Evolutionary conservation across 139 green algal genomes (phyloP).

Genomic region (Microglena sp.): DNA sequence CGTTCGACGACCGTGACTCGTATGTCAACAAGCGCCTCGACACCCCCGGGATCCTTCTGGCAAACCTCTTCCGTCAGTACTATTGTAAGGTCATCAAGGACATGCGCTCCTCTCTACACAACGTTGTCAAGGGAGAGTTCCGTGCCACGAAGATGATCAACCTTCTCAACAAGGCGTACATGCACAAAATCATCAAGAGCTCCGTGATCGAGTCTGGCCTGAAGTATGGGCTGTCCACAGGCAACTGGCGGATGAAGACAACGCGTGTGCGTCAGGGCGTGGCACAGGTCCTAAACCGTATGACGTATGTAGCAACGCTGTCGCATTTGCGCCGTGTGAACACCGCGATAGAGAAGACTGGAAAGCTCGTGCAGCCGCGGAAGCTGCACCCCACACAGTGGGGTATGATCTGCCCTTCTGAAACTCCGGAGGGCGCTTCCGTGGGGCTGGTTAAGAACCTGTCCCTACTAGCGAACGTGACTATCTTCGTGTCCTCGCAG

Average conservation of each 20-base stretch:
- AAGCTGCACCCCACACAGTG: constrained; percentile 49
- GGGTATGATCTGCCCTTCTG: constrained; percentile 55
- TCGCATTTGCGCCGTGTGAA: constrained; percentile 51
- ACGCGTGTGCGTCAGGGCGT: constrained; percentile 1
- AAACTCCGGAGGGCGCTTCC: constrained; percentile 68
- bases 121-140: background rate
- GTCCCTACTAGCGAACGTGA: constrained; percentile 28
- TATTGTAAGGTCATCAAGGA: constrained; percentile 48
- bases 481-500: background rate
- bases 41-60: constrained; percentile 2
- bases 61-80: constrained; percentile 9
- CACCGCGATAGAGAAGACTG: constrained; percentile 32
- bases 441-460: constrained; percentile 41
- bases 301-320: constrained; percentile 39
- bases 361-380: constrained; percentile 40
- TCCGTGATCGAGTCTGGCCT: constrained; percentile 49
- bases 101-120: constrained; percentile 12
- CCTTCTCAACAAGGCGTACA: constrained; percentile 22
- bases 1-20: constrained; percentile 33
- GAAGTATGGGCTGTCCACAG: constrained; percentile 55
- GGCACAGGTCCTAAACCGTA: constrained; percentile 40
- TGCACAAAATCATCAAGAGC: constrained; percentile 44
- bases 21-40: constrained; percentile 58
- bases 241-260: constrained; percentile 46
- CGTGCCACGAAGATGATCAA: constrained; percentile 10